These are phyloP conservation scores for Calonectria montana DNA, from an alignment of 2,329 filamentous ascomycete species.

Conservation along the genomic window DNA sequence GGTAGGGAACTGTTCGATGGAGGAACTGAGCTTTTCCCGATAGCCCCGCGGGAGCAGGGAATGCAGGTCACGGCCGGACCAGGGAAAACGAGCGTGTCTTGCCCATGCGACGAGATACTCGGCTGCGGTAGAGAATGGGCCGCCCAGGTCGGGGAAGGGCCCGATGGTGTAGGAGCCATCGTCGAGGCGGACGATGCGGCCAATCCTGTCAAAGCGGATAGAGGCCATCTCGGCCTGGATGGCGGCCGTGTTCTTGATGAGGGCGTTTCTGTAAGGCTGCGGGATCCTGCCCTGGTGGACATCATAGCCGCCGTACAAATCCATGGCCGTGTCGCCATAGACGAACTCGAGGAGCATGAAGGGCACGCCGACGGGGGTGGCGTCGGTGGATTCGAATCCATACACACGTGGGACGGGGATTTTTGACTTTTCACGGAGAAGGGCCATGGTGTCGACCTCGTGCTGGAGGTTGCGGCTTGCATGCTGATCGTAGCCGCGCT, in stretches of 20 bases:
- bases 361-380: conserved; percentile 39
- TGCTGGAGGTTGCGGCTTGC: background rate
- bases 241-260: background rate
- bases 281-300: conserved; percentile 35
- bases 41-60: background rate
- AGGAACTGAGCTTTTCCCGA: background rate
- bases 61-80: background rate
- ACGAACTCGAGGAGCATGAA: conserved; percentile 47
- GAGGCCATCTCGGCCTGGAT: background rate
- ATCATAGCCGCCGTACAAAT: conserved; percentile 34
- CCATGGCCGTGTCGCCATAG: conserved; percentile 43
- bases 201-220: background rate
- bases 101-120: background rate
- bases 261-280: background rate
- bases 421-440: background rate
- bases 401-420: conserved; percentile 42
- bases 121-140: conserved; percentile 3
- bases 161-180: conserved; percentile 1
- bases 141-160: conserved; percentile 1
- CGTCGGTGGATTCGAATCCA: conserved; percentile 31
- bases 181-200: background rate
- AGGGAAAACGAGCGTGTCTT: background rate
- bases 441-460: conserved; percentile 1
- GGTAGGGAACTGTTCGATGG: background rate
- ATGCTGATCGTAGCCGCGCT: background rate